Evolutionary conservation across 2,329 filamentous ascomycete species (phyloP).

Genomic region (Trichoderma endophyticum): DNA sequence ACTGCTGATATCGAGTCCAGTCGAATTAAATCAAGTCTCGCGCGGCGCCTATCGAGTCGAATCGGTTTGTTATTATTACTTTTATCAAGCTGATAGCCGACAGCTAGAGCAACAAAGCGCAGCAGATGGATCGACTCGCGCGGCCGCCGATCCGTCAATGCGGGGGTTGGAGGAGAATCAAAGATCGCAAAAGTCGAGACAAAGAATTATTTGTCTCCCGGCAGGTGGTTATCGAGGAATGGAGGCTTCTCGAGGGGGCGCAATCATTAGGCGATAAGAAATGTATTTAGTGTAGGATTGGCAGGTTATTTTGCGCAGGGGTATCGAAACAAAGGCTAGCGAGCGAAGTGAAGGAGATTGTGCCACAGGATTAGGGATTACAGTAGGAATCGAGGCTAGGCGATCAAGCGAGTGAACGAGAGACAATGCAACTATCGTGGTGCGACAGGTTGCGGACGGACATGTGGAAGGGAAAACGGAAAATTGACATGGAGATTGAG

Average conservation of each 20-base stretch:
- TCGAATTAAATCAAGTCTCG: neutral
- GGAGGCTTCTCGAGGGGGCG: constrained; percentile 5
- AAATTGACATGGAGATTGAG: neutral
- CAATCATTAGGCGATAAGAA: constrained; percentile 8
- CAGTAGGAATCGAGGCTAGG: neutral
- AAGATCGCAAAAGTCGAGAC: neutral
- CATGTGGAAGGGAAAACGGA: neutral
- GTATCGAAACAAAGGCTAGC: neutral
- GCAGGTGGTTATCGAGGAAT: neutral
- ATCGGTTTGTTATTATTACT: neutral
- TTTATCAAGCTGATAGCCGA: neutral
- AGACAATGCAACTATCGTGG: constrained; percentile 1
- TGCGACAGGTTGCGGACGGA: neutral
- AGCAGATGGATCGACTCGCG: neutral
- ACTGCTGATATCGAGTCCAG: neutral
- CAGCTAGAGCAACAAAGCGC: neutral
- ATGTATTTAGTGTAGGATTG: constrained; percentile 4
- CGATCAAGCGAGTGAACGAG: constrained; percentile 13
- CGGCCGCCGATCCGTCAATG: neutral
- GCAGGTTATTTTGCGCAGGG: neutral
- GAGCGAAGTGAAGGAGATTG: constrained; percentile 8
- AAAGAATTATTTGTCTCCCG: neutral
- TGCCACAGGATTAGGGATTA: neutral
- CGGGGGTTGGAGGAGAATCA: neutral
- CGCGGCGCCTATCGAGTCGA: neutral